A percentile compares a stretch with the other conserved stretches of the same genome.
Conservation (phyloP, 352 stramenopile species). For the Phytophthora quininea region DNA sequence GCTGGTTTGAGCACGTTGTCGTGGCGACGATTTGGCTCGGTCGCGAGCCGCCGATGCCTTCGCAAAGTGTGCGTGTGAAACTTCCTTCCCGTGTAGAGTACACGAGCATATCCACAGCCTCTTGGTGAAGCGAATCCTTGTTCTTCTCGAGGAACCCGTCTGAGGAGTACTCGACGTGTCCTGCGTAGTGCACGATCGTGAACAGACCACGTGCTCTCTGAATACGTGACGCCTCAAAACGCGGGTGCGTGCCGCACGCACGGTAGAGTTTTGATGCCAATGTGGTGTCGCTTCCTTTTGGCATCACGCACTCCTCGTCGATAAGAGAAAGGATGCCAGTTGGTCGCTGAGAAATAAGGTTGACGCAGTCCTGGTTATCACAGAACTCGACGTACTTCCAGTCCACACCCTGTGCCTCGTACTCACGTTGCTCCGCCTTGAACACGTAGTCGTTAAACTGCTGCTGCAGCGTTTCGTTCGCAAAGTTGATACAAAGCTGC, state of each 20-base stretch:
- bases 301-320: constrained; percentile 90
- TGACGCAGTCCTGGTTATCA: constrained; percentile 90
- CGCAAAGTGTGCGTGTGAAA: constrained; percentile 75
- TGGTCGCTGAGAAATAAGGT: constrained; percentile 90
- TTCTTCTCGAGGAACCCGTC: constrained; percentile 87
- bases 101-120: constrained; percentile 80
- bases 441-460: constrained; percentile 92
- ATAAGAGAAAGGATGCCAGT: constrained; percentile 82
- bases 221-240: constrained; percentile 79
- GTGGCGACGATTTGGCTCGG: constrained; percentile 57
- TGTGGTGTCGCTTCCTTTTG: constrained; percentile 82
- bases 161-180: constrained; percentile 79
- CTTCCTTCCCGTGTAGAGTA: constrained; percentile 74
- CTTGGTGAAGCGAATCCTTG: constrained; percentile 85
- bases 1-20: constrained; percentile 59
- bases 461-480: constrained; percentile 89
- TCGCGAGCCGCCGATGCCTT: constrained; percentile 53
- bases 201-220: constrained; percentile 77
- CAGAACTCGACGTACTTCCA: constrained; percentile 87
- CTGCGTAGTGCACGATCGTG: constrained; percentile 84
- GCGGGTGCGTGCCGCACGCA: constrained; percentile 58
- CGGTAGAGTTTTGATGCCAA: constrained; percentile 86
- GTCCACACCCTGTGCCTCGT: constrained; percentile 81
- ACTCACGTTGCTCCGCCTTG: constrained; percentile 87
- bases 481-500: constrained; percentile 92